Evolutionary conservation across 306 rosid genomes (phyloP).

Genomic region (Quillaja saponaria): DNA sequence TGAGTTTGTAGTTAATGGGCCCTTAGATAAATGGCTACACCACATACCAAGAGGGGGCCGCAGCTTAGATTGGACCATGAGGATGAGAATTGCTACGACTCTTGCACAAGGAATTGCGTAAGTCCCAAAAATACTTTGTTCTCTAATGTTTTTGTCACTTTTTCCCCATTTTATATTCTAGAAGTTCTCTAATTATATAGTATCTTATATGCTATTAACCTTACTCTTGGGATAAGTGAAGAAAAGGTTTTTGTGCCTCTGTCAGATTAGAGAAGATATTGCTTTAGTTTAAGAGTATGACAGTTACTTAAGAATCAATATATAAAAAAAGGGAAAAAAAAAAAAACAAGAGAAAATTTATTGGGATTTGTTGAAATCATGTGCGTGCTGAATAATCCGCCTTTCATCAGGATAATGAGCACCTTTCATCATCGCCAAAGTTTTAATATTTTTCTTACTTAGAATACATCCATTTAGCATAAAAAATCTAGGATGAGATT

Average conservation of each 20-base stretch:
- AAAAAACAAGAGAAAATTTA: too few relatives aligned
- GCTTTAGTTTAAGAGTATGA: too few relatives aligned
- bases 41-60: conserved; percentile 98
- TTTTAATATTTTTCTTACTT: too few relatives aligned
- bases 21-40: conserved; percentile 92
- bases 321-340: too few relatives aligned
- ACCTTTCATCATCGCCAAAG: too few relatives aligned
- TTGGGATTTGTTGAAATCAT: too few relatives aligned
- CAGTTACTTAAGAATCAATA: too few relatives aligned
- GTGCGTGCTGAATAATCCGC: neutral
- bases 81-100: conserved; percentile 86
- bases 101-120: conserved; percentile 99
- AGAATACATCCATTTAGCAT: conserved; percentile 4
- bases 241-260: too few relatives aligned
- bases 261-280: too few relatives aligned
- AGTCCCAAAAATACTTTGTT: conserved; percentile 35
- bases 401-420: neutral
- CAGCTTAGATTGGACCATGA: conserved; percentile 91
- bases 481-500: neutral
- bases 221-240: too few relatives aligned
- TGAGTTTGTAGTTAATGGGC: conserved; percentile 90
- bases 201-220: too few relatives aligned
- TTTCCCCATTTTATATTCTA: conserved; percentile 12
- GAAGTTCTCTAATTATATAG: too few relatives aligned
- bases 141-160: neutral